phyloP scores from a whole-genome alignment of 225 moss, liverwort and hornwort species.

The Pleurozium schreberi region DNA sequence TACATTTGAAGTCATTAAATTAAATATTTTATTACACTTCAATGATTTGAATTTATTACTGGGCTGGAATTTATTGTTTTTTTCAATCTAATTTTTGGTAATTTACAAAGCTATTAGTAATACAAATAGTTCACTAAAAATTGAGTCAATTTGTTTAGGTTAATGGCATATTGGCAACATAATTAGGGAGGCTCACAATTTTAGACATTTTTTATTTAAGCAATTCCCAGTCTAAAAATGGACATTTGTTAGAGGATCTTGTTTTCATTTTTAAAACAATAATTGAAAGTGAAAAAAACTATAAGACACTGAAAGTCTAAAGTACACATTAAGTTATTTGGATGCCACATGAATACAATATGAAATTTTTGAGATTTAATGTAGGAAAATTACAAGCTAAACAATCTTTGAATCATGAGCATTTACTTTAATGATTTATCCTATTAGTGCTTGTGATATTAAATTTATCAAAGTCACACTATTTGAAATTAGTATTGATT shows the following conservation, averaged over 20 bases:
- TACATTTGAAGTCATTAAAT: background rate
- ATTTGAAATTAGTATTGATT: background rate
- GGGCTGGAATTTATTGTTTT: background rate
- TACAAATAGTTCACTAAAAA: background rate
- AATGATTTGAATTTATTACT: background rate
- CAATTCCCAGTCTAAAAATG: accelerated
- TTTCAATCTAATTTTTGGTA: background rate
- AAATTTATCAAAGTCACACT: no score
- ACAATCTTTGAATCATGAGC: background rate
- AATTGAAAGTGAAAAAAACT: background rate
- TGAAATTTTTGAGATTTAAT: background rate
- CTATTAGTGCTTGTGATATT: background rate
- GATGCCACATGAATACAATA: background rate
- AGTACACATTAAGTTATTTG: background rate
- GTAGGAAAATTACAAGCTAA: background rate
- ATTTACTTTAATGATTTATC: background rate
- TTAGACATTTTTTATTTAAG: background rate
- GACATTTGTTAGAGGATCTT: background rate
- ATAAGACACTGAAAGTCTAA: background rate
- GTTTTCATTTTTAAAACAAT: background rate
- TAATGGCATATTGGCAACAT: background rate
- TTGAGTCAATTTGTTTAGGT: background rate
- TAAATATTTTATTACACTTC: background rate
- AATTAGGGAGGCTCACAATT: background rate
- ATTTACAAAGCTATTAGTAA: background rate